Percentiles rank a stretch among this genome's conserved stretches.
These are phyloP conservation scores for Penicillium silybi DNA, from an alignment of 495 filamentous ascomycete genomes.

Conservation along the genomic window DNA sequence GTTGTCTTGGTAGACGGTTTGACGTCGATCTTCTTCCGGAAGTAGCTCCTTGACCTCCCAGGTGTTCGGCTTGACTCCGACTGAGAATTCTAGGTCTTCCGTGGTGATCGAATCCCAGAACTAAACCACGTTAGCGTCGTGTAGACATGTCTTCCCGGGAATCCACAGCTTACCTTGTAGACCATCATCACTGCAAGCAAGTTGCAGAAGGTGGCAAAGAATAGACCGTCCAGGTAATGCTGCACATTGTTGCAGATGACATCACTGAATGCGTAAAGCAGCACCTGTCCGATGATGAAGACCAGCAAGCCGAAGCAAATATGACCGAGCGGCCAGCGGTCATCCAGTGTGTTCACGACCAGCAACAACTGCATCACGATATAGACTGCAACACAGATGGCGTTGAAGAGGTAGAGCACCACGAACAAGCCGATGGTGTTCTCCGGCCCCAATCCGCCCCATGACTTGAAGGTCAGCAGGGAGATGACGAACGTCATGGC, in stretches of 20 bases:
- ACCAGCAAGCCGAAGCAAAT: constrained; percentile 90
- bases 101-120: constrained; percentile 99
- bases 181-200: constrained; percentile 98
- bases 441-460: constrained; percentile 78
- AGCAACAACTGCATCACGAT: constrained; percentile 84
- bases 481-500: constrained; percentile 80
- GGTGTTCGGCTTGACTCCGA: constrained; percentile 89
- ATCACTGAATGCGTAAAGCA: constrained; percentile 85
- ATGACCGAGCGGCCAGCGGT: constrained; percentile 92
- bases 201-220: constrained; percentile 93
- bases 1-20: constrained; percentile 70
- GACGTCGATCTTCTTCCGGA: constrained; percentile 80
- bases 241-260: constrained; percentile 79
- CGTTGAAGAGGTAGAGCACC: constrained; percentile 88
- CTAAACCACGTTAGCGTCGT: constrained; percentile 37
- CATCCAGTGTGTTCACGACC: constrained; percentile 84
- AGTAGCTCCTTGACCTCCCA: constrained; percentile 98
- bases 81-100: constrained; percentile 97
- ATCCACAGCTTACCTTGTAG: constrained; percentile 71
- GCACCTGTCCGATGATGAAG: constrained; percentile 88
- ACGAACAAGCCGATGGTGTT: constrained; percentile 89
- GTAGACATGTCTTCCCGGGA: background rate
- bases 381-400: constrained; percentile 78
- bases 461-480: constrained; percentile 88
- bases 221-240: constrained; percentile 92